phyloP scores from a whole-genome alignment of 1,139 yeast genomes.

The Protomyces lactucae-debilis region DNA sequence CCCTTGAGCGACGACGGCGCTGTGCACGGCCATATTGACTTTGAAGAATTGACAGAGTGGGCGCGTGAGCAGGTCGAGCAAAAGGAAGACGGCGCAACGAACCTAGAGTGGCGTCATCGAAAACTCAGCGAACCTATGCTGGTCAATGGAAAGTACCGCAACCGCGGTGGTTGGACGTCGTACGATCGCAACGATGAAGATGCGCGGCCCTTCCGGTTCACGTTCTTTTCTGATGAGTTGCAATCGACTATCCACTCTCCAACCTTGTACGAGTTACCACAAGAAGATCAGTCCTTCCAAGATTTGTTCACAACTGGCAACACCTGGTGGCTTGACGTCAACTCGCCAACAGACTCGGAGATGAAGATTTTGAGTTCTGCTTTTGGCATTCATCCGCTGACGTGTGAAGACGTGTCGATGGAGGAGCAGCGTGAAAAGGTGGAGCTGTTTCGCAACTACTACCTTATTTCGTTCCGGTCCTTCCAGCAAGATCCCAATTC shows the following conservation, averaged over 20 bases:
- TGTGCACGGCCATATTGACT: constrained; percentile 24
- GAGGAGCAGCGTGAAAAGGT: constrained; percentile 96
- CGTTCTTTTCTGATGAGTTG: constrained; percentile 86
- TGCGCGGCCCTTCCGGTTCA: constrained; percentile 56
- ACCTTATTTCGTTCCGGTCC: constrained; percentile 87
- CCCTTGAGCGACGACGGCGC: constrained; percentile 27
- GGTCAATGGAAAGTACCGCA: constrained; percentile 31
- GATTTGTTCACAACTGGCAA: constrained; percentile 44
- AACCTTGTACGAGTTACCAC: constrained; percentile 57
- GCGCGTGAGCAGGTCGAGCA: constrained; percentile 26
- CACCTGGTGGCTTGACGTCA: constrained; percentile 74
- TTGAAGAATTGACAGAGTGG: constrained; percentile 27
- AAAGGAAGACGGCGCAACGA: constrained; percentile 28
- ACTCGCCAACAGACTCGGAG: constrained; percentile 92
- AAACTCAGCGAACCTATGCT: constrained; percentile 30
- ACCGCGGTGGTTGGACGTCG: constrained; percentile 23
- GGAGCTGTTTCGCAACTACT: constrained; percentile 81
- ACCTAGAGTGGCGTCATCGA: constrained; percentile 30
- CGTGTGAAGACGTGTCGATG: constrained; percentile 89
- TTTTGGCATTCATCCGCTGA: constrained; percentile 90
- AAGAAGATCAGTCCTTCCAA: constrained; percentile 48
- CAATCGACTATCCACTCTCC: constrained; percentile 88
- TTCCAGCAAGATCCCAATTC: constrained; percentile 56
- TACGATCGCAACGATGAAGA: constrained; percentile 35
- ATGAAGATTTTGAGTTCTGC: constrained; percentile 89